Evolutionary conservation across 345 rosid species (phyloP), one percentile per base, ranked within the genome.

Genomic region (Fremontodendron californicum): DNA sequence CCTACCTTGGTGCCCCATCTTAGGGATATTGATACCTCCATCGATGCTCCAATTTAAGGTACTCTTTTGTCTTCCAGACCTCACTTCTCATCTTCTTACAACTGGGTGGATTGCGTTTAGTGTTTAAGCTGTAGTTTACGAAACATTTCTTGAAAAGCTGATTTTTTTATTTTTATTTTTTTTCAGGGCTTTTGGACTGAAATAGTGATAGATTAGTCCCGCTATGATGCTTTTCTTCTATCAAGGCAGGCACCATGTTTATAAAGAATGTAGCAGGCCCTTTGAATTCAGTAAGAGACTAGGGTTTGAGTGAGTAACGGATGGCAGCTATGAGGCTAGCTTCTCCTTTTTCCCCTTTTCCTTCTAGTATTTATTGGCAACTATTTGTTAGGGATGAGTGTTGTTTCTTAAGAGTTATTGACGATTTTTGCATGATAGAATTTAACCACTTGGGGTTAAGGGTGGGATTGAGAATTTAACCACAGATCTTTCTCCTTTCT

Each of bases 1-100:
- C 94, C 0, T 96, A 96, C 77, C 97, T 96, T 0, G 98, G 98
- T 9, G 98, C 99, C 66, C 99, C 99, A 52, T 96, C 99, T 61
- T 94, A 87, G 69, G 57, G 49, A 49, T 25, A 31, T 23, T 6
- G 29, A 52, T 72, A 3, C 45, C 23, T 29, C 3, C 13, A 11
- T 25, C 55, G 9, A 3, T 15, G 13, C 54, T 29, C 58, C 25
- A 5, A 19, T 48, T 48, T 18, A 48, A 6, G 58, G 27, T 21
- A 13, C 15, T 37, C 52, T 40, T 19, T 40, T 42, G 72, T 42
- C 72, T 42, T 43, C 35, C 52, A 7, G 35, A 21, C 19, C 18
- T 11, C 31, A 21, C 2, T 66, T 51, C 9, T 51, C 9, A 1
- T 18, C 9, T 51, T 46, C 3, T 9, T 33, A 33, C 4, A 15